Evolutionary conservation across 164 flowering plant species (phyloP).

Genomic region (Akebia trifoliata): DNA sequence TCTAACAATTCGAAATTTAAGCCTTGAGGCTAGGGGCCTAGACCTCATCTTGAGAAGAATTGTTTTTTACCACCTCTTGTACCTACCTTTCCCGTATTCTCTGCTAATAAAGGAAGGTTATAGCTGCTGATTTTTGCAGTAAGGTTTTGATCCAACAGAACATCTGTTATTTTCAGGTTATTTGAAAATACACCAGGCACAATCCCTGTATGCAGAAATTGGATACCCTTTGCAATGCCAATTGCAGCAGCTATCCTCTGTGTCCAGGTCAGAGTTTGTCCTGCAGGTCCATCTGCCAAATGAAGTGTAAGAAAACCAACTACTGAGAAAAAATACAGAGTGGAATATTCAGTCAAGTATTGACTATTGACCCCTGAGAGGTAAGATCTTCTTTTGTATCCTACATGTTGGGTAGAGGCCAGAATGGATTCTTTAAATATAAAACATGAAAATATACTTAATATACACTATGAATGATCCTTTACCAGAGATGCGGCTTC

Average conservation of each 20-base stretch:
- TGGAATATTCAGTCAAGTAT: neutral
- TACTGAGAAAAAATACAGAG: neutral
- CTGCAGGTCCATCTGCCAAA: constrained; percentile 34
- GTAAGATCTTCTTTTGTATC: neutral
- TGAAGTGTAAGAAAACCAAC: neutral
- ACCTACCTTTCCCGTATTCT: constrained; percentile 48
- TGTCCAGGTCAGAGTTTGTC: constrained; percentile 57
- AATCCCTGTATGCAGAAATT: constrained; percentile 83
- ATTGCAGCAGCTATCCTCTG: constrained; percentile 81
- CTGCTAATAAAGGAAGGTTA: constrained; percentile 68
- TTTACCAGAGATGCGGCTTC: constrained; percentile 76
- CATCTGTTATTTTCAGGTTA: constrained; percentile 66
- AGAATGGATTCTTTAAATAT: neutral
- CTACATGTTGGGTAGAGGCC: neutral
- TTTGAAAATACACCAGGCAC: constrained; percentile 75
- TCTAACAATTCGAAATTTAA: too few species aligned
- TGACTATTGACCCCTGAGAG: too few species aligned
- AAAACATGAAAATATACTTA: neutral
- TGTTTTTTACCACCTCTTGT: too few species aligned
- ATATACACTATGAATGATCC: neutral
- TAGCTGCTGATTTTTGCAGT: constrained; percentile 81
- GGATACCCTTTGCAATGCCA: constrained; percentile 85
- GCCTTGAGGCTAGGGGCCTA: too few species aligned
- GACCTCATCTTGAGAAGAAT: too few species aligned
- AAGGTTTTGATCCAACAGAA: constrained; percentile 74